Percentiles rank a stretch among this genome's conserved stretches.
Conservation (phyloP, 2,329 filamentous ascomycete species). For the Bipolaris gigantea region DNA sequence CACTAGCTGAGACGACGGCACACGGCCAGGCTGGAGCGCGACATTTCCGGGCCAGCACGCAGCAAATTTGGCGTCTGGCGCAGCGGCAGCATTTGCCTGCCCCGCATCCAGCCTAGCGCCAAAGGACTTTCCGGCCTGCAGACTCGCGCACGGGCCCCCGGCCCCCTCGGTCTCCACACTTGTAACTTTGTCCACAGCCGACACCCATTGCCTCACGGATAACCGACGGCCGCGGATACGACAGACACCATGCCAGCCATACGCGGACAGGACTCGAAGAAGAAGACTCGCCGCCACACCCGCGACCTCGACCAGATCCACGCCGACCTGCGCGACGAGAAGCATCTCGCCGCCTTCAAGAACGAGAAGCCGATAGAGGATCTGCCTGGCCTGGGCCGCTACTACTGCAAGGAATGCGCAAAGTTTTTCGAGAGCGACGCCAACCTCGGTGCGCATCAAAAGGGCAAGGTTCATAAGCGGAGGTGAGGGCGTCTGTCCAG, state of each 20-base stretch:
- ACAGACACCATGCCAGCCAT: slow-evolving; percentile 56
- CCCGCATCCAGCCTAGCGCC: slow-evolving; percentile 7
- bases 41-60: slow-evolving; percentile 11
- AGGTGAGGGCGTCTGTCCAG: slow-evolving; percentile 55
- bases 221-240: slow-evolving; percentile 37
- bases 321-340: slow-evolving; percentile 74
- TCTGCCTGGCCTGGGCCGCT: slow-evolving; percentile 79
- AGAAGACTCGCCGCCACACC: slow-evolving; percentile 52
- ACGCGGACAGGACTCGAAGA: slow-evolving; percentile 53
- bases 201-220: slow-evolving; percentile 25
- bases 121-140: slow-evolving; percentile 35
- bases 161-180: slow-evolving; percentile 16
- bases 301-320: slow-evolving; percentile 94
- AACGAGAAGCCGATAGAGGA: slow-evolving; percentile 80
- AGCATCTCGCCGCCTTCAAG: slow-evolving; percentile 79
- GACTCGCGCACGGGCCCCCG: slow-evolving; percentile 20
- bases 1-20: neutral
- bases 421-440: slow-evolving; percentile 92
- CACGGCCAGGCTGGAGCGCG: neutral
- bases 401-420: slow-evolving; percentile 90
- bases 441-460: slow-evolving; percentile 73
- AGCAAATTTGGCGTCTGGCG: slow-evolving; percentile 10
- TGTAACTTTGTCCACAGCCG: slow-evolving; percentile 29
- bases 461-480: slow-evolving; percentile 92
- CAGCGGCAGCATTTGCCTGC: slow-evolving; percentile 5